phyloP scores from a whole-genome alignment of 179 eudicot genomes.

The Actinidia chinensis region DNA sequence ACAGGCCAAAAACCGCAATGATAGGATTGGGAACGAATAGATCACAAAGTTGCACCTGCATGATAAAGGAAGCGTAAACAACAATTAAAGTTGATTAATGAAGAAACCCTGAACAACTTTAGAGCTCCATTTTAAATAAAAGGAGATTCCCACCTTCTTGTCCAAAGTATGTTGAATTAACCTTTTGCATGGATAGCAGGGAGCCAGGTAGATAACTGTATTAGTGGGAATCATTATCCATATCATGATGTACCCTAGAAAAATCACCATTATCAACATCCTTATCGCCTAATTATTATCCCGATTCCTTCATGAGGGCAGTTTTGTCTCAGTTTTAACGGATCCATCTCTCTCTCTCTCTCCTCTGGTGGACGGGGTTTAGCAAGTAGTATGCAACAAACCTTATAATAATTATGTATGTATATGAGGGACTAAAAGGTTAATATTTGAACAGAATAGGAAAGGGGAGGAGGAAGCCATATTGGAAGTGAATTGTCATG shows the following conservation, averaged over 20 bases:
- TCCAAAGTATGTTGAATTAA: conserved; percentile 36
- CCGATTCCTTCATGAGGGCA: neutral
- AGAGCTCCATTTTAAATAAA: too few relatives aligned
- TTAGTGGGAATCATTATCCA: conserved; percentile 55
- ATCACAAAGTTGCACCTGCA: conserved; percentile 39
- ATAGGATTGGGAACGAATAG: conserved; percentile 36
- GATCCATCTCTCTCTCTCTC: neutral
- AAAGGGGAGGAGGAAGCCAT: too few relatives aligned
- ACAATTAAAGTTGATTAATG: neutral
- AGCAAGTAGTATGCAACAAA: too few relatives aligned
- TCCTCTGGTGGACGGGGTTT: too few relatives aligned
- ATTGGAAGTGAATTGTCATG: too few relatives aligned
- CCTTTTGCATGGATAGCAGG: conserved; percentile 31
- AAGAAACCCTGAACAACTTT: neutral
- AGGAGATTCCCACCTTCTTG: conserved; percentile 30
- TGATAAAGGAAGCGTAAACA: neutral
- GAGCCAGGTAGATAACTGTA: conserved; percentile 40
- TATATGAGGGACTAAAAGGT: too few relatives aligned
- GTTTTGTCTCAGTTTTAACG: neutral
- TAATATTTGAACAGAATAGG: too few relatives aligned
- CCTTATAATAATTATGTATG: too few relatives aligned
- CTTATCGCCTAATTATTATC: conserved; percentile 12
- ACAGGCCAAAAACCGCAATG: conserved; percentile 38
- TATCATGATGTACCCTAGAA: conserved; percentile 40
- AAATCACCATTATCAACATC: conserved; percentile 28